Evolutionary conservation across 352 stramenopile species (phyloP), one percentile per base, ranked within the genome.

Genomic region (Phytophthora multivora): DNA sequence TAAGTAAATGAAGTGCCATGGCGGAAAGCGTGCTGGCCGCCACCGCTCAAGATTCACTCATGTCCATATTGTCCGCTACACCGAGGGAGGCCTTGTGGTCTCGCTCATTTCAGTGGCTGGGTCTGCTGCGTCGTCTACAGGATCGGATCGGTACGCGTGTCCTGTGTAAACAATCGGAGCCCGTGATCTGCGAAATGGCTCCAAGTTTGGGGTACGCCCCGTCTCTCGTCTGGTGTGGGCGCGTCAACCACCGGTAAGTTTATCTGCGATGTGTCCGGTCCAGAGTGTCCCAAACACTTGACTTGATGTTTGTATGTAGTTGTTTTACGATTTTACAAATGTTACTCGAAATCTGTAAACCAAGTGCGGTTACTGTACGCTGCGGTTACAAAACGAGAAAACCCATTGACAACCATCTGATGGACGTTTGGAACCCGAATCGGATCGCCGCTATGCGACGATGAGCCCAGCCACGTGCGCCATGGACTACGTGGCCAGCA

Each of bases 381-480:
- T 52, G 38, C 36, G 48, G 48, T 59, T 59, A 65, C 40, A 13
- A 39, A 59, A 64, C 30, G 52, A 46, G 39, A 57, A 48, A 45
- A 28, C 5, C n/a, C 7, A 15, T 18, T 33, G 12, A 51, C 41
- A 12, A 38, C 19, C 25, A 11, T 18, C 19, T 35, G 31, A 41
- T 26, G 7, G 23, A 36, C 21, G n/a, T 30, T 30, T n/a, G n/a
- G n/a, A n/a, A n/a, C n/a, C n/a, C n/a, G n/a, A n/a, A n/a, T n/a
- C 48, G 49, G 50, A 26, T 55, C 47, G 39, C 49, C 31, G 33
- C 49, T 59, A 66, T 66, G 58, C 49, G 58, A 66, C 58, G 58
- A 5, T 66, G 58, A 66, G 58, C 19, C 41, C 50, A 60, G 41
- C 58, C 41, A 43, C 36, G 28, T 23, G 13, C 28, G 28, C 8